Evolutionary conservation across 2,329 filamentous ascomycete genomes (phyloP), one percentile per base, ranked within the genome.

Genomic region (Orbilia javanica): DNA sequence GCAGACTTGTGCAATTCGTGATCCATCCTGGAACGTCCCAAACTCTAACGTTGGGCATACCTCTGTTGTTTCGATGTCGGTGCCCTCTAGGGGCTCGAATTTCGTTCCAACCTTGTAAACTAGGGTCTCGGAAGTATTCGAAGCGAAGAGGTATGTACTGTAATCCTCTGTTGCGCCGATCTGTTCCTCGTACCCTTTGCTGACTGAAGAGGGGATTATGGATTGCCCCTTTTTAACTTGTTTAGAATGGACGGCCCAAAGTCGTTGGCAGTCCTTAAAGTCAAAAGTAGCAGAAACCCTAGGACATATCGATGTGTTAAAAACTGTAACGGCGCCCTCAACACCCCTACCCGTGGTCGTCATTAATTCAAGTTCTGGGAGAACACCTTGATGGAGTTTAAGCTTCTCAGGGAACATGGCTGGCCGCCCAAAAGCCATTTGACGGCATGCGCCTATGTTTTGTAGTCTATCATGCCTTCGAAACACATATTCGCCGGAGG

Each of bases 1-100:
- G 66, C 97, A 87, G 1, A 97, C 91, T 82, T 98, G 96, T 15
- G 98, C 91, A 36, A 98, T 90, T 74, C 93, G 90, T 82, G 89
- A 92, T 77, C 92, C 90, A 64, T 89, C 89, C n/a, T 92, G 92
- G 84, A 99, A 89, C 0, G 91, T 92, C 15, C 93, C 93, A 18
- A 96, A 92, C 81, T 96, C 92, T 55, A 98, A 88, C 0, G 96
- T 97, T 5, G 74, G 74, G 53, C 74, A 78, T 34, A 91, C 89
- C 27, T 94, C 96, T 79, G 94, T 93, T 20, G 79, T 76, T 53
- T 99, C 96, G 83, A 98, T 97, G 82, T 99, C 96, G 0, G 94
- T 93, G 44, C 91, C 93, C 39, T 89, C 89, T 6, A 95, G 87
- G 44, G 92, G 89, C 83, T 94, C 91, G 74, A 96, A 90, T 2